Base-by-base conservation (phyloP, 2,329 filamentous ascomycete genomes). In the Neocucurbitaria cava region DNA sequence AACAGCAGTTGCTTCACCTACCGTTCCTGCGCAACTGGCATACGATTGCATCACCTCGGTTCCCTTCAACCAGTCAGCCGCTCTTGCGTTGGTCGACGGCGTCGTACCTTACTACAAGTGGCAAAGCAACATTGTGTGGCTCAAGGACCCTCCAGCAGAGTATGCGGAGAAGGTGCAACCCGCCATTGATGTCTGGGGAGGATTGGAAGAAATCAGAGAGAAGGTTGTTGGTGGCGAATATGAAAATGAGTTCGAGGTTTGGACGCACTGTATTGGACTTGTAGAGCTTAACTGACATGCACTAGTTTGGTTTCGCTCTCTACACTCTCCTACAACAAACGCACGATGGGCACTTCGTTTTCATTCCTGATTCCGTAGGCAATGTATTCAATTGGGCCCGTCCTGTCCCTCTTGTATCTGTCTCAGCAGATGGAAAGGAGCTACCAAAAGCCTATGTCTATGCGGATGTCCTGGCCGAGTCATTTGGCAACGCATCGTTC, bases 311-410 rank as follows among this genome's bases (percentile, higher is more conserved):
- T 0, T 69, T 66, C 43, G 67, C 64, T 13, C 63, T 75, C 5
- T 74, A 74, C 50, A 43, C 47, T 2, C 72, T 85, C 7, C 77
- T 87, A 31, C 78, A 79, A 21, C 77, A 77, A 1, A 83, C 84
- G 3, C 86, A 89, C 61, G 88, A 91, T 66, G 86, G 87, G 1
- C 88, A 91, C 65, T 86, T 88, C 46, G 74, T 78, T 1, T 86
- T 82, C 64, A 73, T 80, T 13, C 83, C 84, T 2, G 83, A 86
- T 58, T 75, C 81, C 4, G 77, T 87, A 13, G 80, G 78, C 38
- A 78, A 66, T 0, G 67, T 83, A 0, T 85, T 87, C 72, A 78
- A 68, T 56, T 88, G 66, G 35, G 79, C 77, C 6, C 77, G 82
- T 8, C 74, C 76, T 23, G 68, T 82, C 63, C 75, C 78, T 46